phyloP scores from a whole-genome alignment of 768 basidiomycete species.

The Auriscalpium microsporum region DNA sequence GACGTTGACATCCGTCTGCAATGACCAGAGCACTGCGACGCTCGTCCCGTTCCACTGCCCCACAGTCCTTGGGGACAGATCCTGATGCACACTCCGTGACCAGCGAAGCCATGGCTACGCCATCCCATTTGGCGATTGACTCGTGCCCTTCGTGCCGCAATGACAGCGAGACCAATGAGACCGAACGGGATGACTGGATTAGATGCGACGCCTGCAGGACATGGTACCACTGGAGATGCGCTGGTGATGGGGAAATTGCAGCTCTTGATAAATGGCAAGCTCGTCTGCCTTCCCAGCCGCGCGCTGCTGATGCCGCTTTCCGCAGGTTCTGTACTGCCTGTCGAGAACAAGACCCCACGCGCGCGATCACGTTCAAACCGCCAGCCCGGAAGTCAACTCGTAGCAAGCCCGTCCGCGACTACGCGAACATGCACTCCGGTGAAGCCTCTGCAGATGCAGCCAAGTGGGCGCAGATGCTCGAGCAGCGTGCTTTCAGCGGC shows the following conservation, averaged over 20 bases:
- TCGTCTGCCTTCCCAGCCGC: slow-evolving; percentile 9
- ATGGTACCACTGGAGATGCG: slow-evolving; percentile 84
- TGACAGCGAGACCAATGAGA: slow-evolving; percentile 18
- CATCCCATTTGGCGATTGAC: background rate
- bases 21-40: background rate
- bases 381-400: slow-evolving; percentile 77
- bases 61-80: background rate
- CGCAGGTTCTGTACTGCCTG: slow-evolving; percentile 67
- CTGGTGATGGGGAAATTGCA: slow-evolving; percentile 52
- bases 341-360: slow-evolving; percentile 46
- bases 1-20: no score
- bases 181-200: slow-evolving; percentile 72
- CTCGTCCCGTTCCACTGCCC: background rate
- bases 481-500: slow-evolving; percentile 53
- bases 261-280: slow-evolving; percentile 73
- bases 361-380: slow-evolving; percentile 63
- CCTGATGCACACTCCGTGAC: background rate
- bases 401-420: slow-evolving; percentile 68
- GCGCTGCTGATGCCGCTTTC: slow-evolving; percentile 3
- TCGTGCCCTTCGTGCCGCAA: slow-evolving; percentile 11
- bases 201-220: slow-evolving; percentile 72
- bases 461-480: slow-evolving; percentile 57
- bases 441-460: slow-evolving; percentile 54
- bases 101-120: background rate
- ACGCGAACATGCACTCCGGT: slow-evolving; percentile 65